Base-by-base conservation (phyloP, 768 basidiomycete genomes). In the Phanerochaete carnosa region DNA sequence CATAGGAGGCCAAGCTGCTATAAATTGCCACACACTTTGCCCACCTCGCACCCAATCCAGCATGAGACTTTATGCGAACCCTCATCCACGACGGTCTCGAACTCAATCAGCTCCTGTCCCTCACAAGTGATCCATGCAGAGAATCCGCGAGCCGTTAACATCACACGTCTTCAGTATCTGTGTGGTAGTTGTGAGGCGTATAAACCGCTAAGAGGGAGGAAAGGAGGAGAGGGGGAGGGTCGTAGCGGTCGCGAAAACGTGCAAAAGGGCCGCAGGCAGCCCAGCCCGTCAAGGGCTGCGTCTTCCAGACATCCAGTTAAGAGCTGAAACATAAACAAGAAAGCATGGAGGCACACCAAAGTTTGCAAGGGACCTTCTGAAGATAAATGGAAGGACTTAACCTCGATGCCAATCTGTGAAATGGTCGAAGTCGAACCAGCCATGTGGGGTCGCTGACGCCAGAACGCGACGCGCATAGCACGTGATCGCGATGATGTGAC, bases 41-140 rank as follows among this genome's bases (percentile, higher is more conserved):
- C 87, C 26, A 75, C 74, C 53, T 82, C 77, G 59, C 87, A 81
- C 7, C 85, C 82, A 64, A 90, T 83, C 87, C 87, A 90, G 67
- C 89, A 90, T 0, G 83, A 83, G 8, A 86, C 79, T 9, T 75
- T 76, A 61, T 81, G 70, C 4, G 70, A 64, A 5, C 72, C 71
- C 4, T 68, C 63, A 57, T 88, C 83, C 30, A 82, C 71, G 6
- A 80, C 76, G 8, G 80, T 75, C n/a, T 86, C 71, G 69, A 86
- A 83, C 69, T 89, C 87, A 4, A 75, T 78, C 12, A 89, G 66
- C 12, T 71, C 67, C 58, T 76, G 64, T 4, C 79, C 82, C 32
- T 83, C 79, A 43, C 78, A 80, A 35, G 76, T 75, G 55, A 91
- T 84, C 85, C 89, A 90, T 25, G 88, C 87, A 15, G 86, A 86